phyloP scores from a whole-genome alignment of 1,284 basidiomycete genomes.

The Filobasidium uniguttulatum region DNA sequence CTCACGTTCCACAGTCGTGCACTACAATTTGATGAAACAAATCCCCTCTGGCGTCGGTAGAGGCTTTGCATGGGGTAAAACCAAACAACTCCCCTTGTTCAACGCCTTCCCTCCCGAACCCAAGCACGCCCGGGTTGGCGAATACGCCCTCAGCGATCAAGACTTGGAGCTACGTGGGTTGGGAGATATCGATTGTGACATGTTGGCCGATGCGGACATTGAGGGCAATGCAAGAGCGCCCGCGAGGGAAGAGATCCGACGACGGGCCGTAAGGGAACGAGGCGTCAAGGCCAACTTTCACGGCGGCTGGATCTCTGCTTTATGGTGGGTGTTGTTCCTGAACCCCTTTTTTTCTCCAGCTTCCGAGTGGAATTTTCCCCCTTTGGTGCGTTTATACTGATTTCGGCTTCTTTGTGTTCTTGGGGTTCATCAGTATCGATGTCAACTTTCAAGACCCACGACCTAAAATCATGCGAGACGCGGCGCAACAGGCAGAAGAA shows the following conservation, averaged over 20 bases:
- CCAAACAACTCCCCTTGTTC: conserved; percentile 34
- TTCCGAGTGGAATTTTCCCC: background rate
- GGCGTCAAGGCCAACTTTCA: conserved; percentile 35
- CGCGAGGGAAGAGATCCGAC: conserved; percentile 26
- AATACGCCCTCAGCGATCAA: conserved; percentile 19
- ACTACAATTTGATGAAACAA: conserved; percentile 41
- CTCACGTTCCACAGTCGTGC: conserved; percentile 26
- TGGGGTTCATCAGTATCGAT: conserved; percentile 31
- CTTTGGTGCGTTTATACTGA: no score
- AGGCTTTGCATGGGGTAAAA: conserved; percentile 36
- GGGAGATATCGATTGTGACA: conserved; percentile 38
- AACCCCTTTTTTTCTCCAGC: background rate
- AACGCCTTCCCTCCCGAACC: conserved; percentile 23
- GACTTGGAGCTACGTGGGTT: conserved; percentile 25
- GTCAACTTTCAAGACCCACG: conserved; percentile 29
- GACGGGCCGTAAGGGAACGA: conserved; percentile 32
- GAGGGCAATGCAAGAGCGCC: conserved; percentile 29
- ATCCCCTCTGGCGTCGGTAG: conserved; percentile 34
- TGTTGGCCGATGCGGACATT: conserved; percentile 39
- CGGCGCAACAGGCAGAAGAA: conserved; percentile 16
- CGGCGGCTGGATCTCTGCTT: conserved; percentile 31
- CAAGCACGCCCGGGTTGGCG: conserved; percentile 23
- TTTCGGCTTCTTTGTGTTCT: no score
- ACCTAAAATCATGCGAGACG: conserved; percentile 18
- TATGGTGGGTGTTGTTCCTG: conserved; percentile 21